A percentile compares a stretch with the other conserved stretches of the same genome.
Evolutionary conservation across 176 grass and related monocot species (phyloP).

Genomic region (Oryza australiensis): DNA sequence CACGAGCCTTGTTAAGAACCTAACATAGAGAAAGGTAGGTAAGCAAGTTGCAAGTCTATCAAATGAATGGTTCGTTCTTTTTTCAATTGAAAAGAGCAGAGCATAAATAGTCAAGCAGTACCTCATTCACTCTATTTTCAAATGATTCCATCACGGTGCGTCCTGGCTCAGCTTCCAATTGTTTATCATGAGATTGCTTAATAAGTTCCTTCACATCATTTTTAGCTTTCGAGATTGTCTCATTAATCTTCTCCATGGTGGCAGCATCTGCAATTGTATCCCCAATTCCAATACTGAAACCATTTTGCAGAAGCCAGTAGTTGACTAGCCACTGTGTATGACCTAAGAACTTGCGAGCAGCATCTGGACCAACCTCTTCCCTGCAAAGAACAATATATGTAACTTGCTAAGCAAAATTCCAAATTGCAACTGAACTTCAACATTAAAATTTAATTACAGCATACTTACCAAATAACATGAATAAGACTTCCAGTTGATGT

Average conservation of each 20-base stretch:
- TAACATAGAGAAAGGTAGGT: conserved; percentile 35
- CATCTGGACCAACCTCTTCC: conserved; percentile 99
- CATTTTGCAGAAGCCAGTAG: conserved; percentile 95
- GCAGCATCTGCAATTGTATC: conserved; percentile 97
- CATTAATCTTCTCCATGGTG: conserved; percentile 91
- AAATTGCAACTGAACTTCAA: background rate
- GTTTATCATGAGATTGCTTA: conserved; percentile 66
- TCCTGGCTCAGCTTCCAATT: conserved; percentile 87
- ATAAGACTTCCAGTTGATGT: conserved; percentile 82
- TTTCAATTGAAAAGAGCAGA: conserved; percentile 11
- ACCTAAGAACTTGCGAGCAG: conserved; percentile 94
- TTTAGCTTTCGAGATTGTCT: conserved; percentile 86
- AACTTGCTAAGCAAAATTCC: conserved; percentile 7
- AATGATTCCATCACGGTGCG: conserved; percentile 96
- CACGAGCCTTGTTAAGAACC: conserved; percentile 98
- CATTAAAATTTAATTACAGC: background rate
- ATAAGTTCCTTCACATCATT: conserved; percentile 95
- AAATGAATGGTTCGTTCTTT: background rate
- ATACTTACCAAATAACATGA: conserved; percentile 89
- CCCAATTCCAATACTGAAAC: conserved; percentile 96
- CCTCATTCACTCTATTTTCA: conserved; percentile 97
- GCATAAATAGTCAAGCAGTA: conserved; percentile 34
- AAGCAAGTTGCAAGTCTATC: conserved; percentile 3
- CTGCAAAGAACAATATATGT: conserved; percentile 46
- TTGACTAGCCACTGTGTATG: conserved; percentile 99